Evolutionary conservation across 306 rosid genomes (phyloP).

Genomic region (Rosa rugosa): DNA sequence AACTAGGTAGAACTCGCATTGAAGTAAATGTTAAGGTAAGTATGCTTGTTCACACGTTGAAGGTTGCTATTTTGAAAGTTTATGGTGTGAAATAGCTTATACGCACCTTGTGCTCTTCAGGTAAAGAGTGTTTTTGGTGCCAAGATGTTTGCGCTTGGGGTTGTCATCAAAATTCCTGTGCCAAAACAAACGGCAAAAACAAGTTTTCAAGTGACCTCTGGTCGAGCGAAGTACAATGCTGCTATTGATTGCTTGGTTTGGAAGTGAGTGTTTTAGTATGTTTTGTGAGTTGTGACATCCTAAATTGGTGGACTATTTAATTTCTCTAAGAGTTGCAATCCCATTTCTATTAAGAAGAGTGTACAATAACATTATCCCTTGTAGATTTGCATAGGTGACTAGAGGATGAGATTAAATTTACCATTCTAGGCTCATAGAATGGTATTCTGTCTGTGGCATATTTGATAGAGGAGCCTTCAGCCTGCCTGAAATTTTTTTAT

Average conservation of each 20-base stretch:
- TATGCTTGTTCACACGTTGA: constrained; percentile 27
- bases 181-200: constrained; percentile 94
- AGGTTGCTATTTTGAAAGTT: constrained; percentile 19
- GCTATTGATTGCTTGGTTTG: constrained; percentile 91
- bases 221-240: constrained; percentile 89
- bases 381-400: not conserved
- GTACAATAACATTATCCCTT: not conserved
- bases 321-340: not conserved
- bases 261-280: constrained; percentile 59
- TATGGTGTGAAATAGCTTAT: constrained; percentile 19
- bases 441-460: not conserved
- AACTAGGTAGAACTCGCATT: constrained; percentile 89
- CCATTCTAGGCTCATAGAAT: not conserved
- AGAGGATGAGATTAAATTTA: not conserved
- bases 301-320: not conserved
- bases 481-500: not conserved
- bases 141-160: constrained; percentile 95
- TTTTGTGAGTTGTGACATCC: not conserved
- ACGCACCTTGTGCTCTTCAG: constrained; percentile 35
- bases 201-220: constrained; percentile 84
- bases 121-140: constrained; percentile 92
- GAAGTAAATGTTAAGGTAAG: constrained; percentile 88
- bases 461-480: not conserved
- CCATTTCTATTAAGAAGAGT: too few species aligned
- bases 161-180: constrained; percentile 85